phyloP scores from a whole-genome alignment of 345 rosid species.

The Barbarea vulgaris region DNA sequence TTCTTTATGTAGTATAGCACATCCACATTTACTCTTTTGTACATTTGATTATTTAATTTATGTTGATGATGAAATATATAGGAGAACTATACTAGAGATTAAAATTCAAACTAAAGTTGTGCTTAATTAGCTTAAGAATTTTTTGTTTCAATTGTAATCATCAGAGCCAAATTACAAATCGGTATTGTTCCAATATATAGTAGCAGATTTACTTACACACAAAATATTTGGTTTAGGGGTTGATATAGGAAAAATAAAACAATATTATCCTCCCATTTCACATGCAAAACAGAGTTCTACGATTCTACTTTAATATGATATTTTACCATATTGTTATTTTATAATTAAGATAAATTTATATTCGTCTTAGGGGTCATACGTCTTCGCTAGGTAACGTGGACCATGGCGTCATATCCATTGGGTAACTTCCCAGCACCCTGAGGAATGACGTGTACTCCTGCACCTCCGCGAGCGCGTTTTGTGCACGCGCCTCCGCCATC shows the following conservation, averaged over 20 bases:
- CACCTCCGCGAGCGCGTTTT: constrained; percentile 96
- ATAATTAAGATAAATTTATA: background rate
- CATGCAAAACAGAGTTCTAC: constrained; percentile 37
- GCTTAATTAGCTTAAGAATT: constrained; percentile 7
- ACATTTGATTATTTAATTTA: background rate
- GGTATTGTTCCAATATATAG: constrained; percentile 12
- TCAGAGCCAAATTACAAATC: constrained; percentile 11
- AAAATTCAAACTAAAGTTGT: background rate
- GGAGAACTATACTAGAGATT: background rate
- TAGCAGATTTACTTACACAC: background rate
- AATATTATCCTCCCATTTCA: constrained; percentile 22
- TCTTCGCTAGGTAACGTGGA: constrained; percentile 49
- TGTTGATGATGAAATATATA: background rate
- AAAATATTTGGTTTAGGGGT: background rate
- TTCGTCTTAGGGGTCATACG: constrained; percentile 8
- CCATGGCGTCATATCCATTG: constrained; percentile 99
- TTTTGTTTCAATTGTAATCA: background rate
- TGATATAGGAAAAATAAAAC: constrained; percentile 22
- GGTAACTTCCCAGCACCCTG: constrained; percentile 95
- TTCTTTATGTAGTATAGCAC: background rate
- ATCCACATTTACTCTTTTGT: background rate
- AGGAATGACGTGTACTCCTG: constrained; percentile 98
- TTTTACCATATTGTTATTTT: constrained; percentile 12
- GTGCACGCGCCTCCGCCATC: constrained; percentile 93
- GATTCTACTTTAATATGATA: constrained; percentile 20